Evolutionary conservation across 202 grass and related monocot genomes (phyloP).

Genomic region (Carex arenaria): DNA sequence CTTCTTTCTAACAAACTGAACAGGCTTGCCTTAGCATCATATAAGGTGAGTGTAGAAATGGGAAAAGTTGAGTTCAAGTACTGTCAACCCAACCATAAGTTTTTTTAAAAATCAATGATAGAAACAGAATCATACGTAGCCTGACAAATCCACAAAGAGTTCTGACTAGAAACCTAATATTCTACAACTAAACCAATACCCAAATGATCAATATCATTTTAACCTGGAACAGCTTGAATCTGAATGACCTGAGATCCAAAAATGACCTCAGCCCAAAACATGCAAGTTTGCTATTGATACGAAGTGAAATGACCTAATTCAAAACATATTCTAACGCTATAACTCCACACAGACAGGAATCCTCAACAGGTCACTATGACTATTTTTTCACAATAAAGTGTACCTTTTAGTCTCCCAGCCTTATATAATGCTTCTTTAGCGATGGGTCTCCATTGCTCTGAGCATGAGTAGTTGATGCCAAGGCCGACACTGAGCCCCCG

Average conservation of each 20-base stretch:
- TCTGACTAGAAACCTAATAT: not conserved
- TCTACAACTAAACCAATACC: not conserved
- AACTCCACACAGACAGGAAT: not conserved
- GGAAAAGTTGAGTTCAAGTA: not conserved
- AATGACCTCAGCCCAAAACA: not conserved
- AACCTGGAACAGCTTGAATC: not conserved
- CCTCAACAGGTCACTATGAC: not conserved
- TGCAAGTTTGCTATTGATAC: not conserved
- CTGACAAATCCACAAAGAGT: not conserved
- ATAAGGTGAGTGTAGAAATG: not conserved
- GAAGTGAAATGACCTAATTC: not conserved
- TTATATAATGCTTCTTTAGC: conserved; percentile 71
- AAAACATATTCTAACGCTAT: not conserved
- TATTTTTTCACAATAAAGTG: not conserved
- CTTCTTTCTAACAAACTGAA: not conserved
- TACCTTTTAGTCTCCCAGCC: conserved; percentile 68
- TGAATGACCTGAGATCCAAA: not conserved
- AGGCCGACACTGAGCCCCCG: conserved; percentile 73
- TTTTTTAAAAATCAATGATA: not conserved
- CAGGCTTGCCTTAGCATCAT: not conserved
- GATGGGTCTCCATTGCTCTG: conserved; percentile 77
- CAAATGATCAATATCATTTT: not conserved
- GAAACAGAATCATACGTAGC: not conserved
- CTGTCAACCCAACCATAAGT: not conserved
- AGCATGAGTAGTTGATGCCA: conserved; percentile 70